Conservation (phyloP, 2,329 filamentous ascomycete genomes). For the Trichoderma asperellum region DNA sequence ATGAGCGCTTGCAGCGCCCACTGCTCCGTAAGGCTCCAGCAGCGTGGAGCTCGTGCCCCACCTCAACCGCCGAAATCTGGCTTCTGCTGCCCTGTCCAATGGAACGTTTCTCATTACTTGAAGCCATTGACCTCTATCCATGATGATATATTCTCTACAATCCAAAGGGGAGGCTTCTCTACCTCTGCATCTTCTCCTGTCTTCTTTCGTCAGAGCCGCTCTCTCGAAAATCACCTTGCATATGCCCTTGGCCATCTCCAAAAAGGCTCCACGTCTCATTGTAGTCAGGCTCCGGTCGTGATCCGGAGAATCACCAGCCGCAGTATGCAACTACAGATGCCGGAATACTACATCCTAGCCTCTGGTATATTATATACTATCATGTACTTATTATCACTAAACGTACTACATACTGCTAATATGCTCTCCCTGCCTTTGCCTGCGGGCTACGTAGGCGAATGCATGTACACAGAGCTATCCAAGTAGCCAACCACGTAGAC, state of each 20-base stretch:
- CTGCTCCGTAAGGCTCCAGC: not conserved
- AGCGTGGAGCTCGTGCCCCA: not conserved
- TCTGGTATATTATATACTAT: not conserved
- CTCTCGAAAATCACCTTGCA: not conserved
- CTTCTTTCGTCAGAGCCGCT: not conserved
- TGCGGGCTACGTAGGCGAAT: not conserved
- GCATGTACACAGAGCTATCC: not conserved
- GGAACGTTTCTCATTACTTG: slow-evolving; percentile 7
- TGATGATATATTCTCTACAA: not conserved
- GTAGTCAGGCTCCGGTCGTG: not conserved
- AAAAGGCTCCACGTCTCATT: not conserved
- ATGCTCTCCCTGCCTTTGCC: not conserved
- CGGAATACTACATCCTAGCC: not conserved
- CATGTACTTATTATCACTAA: not conserved
- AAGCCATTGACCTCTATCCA: not conserved
- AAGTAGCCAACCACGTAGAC: not conserved
- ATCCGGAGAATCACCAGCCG: not conserved
- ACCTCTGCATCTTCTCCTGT: not conserved
- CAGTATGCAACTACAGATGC: not conserved
- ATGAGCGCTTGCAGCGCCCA: slow-evolving; percentile 3
- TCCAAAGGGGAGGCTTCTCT: not conserved
- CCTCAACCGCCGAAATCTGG: slow-evolving; percentile 11
- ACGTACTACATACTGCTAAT: too few relatives aligned
- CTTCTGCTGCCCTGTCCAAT: slow-evolving; percentile 11
- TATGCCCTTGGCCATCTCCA: not conserved